Conservation (phyloP, 768 basidiomycete species). For the Mycena polygramma region DNA sequence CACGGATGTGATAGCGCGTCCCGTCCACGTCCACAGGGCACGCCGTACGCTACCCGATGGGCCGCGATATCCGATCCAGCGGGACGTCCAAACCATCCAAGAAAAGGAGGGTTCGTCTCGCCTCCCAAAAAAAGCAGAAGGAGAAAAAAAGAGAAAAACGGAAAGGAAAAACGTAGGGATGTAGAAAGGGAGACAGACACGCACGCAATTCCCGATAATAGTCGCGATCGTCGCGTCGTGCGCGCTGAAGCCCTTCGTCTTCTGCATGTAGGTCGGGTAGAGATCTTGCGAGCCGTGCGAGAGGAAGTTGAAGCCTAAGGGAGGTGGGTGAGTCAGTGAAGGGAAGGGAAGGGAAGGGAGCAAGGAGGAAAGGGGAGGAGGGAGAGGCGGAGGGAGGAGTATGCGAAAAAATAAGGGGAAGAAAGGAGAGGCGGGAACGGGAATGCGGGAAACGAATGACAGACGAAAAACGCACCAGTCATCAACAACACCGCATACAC, state of each 20-base stretch:
- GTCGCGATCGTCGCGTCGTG: slow-evolving; percentile 79
- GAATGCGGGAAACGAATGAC: no score
- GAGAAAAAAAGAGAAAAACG: background rate
- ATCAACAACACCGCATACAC: slow-evolving; percentile 89
- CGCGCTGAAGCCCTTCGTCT: slow-evolving; percentile 69
- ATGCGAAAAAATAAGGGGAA: background rate
- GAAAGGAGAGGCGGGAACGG: no score
- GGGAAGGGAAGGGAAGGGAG: background rate
- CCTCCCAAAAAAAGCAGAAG: background rate
- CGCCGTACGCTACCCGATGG: no score
- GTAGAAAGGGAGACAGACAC: slow-evolving; percentile 38
- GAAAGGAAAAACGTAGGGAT: background rate
- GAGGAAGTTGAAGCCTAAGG: slow-evolving; percentile 79
- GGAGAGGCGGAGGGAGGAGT: no score
- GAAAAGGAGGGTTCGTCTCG: background rate
- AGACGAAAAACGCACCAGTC: slow-evolving; percentile 63
- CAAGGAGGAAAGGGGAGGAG: background rate
- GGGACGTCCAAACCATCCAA: slow-evolving; percentile 36
- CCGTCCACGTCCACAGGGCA: no score
- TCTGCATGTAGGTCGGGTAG: slow-evolving; percentile 83
- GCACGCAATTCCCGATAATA: slow-evolving; percentile 81
- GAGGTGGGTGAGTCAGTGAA: background rate
- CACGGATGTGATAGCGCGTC: no score
- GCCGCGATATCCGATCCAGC: no score
- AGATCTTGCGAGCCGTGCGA: slow-evolving; percentile 82